Conservation (phyloP, 2,329 filamentous ascomycete genomes). For the Ophiocordyceps australis region DNA sequence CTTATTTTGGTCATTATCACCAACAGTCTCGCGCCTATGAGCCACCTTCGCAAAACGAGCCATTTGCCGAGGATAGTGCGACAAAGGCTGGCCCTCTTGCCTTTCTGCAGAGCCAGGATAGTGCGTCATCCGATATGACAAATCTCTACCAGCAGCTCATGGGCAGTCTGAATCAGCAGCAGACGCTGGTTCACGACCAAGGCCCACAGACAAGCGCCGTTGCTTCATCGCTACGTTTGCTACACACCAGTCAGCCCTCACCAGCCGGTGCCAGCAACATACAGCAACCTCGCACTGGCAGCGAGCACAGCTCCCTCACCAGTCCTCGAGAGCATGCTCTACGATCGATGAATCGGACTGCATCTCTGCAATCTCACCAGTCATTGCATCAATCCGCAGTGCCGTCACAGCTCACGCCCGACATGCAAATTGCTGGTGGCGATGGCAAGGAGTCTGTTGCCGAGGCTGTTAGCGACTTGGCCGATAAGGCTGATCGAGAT, state of each 20-base stretch:
- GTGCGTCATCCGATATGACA: conserved; percentile 16
- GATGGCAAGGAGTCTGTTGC: conserved; percentile 50
- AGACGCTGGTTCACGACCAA: conserved; percentile 21
- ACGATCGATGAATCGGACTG: conserved; percentile 16
- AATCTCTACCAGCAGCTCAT: conserved; percentile 19
- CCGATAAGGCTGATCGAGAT: conserved; percentile 28
- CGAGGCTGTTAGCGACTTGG: conserved; percentile 49
- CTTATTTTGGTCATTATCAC: conserved; percentile 11
- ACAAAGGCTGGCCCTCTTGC: no score
- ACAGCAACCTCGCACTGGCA: conserved; percentile 20
- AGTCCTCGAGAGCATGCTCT: conserved; percentile 25
- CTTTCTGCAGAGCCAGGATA: conserved; percentile 9
- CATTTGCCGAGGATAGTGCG: conserved; percentile 5
- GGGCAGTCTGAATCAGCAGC: conserved; percentile 15
- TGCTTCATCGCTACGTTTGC: conserved; percentile 23
- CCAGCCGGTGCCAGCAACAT: conserved; percentile 17
- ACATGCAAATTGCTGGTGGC: conserved; percentile 10
- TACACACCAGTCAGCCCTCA: conserved; percentile 28
- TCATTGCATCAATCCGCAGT: conserved; percentile 7
- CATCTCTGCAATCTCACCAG: conserved; percentile 11
- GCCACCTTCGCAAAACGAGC: conserved; percentile 8
- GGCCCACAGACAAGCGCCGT: conserved; percentile 15
- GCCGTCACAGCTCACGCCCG: conserved; percentile 11
- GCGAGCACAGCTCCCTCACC: conserved; percentile 22
- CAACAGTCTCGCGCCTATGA: conserved; percentile 9